Conservation (phyloP, 345 rosid genomes). For the Pistacia vera region DNA sequence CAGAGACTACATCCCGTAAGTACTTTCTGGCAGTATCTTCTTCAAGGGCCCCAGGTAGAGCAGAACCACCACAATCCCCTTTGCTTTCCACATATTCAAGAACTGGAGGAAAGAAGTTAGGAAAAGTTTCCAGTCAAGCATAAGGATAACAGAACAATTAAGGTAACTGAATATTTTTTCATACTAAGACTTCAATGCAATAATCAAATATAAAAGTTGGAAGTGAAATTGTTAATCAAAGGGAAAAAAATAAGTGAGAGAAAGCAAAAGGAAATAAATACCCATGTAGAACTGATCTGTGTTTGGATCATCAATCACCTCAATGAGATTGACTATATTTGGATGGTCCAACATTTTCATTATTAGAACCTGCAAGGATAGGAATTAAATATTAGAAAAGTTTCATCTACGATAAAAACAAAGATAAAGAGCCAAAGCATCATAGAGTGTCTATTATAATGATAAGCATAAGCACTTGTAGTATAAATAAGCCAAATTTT, state of each 20-base stretch:
- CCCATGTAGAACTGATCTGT: constrained; percentile 99
- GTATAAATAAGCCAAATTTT: neutral
- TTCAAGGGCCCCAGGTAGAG: constrained; percentile 60
- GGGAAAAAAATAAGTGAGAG: neutral
- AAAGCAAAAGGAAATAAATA: constrained; percentile 32
- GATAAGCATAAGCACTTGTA: neutral
- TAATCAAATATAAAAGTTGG: constrained; percentile 5
- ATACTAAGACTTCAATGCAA: neutral
- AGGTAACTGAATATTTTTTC: neutral
- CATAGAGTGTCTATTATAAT: neutral
- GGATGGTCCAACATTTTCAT: constrained; percentile 98
- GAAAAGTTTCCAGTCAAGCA: constrained; percentile 15
- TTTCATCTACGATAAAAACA: neutral
- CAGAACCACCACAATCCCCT: constrained; percentile 70
- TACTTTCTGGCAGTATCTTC: constrained; percentile 87
- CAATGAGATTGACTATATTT: constrained; percentile 91
- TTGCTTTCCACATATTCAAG: constrained; percentile 95
- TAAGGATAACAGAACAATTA: constrained; percentile 4
- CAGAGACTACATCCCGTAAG: constrained; percentile 81
- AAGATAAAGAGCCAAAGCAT: neutral
- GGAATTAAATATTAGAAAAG: neutral
- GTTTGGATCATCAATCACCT: constrained; percentile 97
- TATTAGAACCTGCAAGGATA: constrained; percentile 67
- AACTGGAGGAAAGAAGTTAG: constrained; percentile 47
- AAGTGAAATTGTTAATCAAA: neutral